phyloP scores from a whole-genome alignment of 2,329 filamentous ascomycete species.

The Didymosphaeria variabile region DNA sequence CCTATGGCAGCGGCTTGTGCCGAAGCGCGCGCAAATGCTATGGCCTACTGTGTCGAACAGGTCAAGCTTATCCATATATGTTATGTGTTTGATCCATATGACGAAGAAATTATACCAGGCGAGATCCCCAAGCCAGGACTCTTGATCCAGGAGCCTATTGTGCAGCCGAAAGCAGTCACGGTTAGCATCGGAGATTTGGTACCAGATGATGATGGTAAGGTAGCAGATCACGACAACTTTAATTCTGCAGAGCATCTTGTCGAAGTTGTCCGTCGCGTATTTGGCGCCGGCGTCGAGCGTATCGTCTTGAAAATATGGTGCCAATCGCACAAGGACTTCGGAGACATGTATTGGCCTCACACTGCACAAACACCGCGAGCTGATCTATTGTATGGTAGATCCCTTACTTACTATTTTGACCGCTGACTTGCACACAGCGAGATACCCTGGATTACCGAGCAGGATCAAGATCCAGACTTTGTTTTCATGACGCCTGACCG shows the following conservation, averaged over 20 bases:
- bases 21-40: constrained; percentile 16
- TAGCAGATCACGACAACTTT: neutral
- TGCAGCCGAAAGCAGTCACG: constrained; percentile 13
- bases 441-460: neutral
- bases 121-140: neutral
- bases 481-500: constrained; percentile 20
- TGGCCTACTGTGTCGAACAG: constrained; percentile 2
- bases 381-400: no score
- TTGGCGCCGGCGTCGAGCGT: constrained; percentile 9
- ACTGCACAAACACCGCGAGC: constrained; percentile 1
- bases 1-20: constrained; percentile 14
- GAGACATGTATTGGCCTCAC: constrained; percentile 15
- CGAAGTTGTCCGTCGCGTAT: constrained; percentile 11
- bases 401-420: no score
- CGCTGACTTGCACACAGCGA: neutral
- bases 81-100: neutral
- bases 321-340: neutral
- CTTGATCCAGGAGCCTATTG: constrained; percentile 8
- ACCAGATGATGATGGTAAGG: neutral
- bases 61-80: neutral
- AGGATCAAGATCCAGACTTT: neutral
- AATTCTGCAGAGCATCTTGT: constrained; percentile 17
- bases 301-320: constrained; percentile 7
- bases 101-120: neutral
- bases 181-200: neutral